Percentiles rank a stretch among this genome's conserved stretches.
Conservation (phyloP, 306 rosid species). For the Hylodesmum podocarpum region DNA sequence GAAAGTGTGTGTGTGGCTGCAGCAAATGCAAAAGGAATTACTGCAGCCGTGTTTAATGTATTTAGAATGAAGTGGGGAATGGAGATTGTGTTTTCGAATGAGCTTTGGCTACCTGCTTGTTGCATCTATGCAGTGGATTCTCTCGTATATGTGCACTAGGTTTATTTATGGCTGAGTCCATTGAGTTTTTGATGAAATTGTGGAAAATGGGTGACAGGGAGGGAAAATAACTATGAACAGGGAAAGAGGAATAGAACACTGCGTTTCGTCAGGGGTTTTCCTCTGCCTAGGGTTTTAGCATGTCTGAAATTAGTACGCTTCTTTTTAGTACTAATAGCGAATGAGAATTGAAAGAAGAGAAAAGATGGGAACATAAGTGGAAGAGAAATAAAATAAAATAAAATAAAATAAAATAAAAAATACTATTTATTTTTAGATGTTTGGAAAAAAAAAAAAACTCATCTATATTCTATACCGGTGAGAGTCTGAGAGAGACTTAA, state of each 20-base stretch:
- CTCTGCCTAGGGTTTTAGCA: not conserved
- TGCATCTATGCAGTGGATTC: not conserved
- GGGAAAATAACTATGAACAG: not conserved
- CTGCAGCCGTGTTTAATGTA: no score
- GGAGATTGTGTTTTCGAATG: not conserved
- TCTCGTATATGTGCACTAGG: not conserved
- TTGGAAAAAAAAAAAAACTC: not conserved
- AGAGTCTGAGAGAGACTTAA: no score
- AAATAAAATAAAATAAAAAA: no score
- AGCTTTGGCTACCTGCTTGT: not conserved
- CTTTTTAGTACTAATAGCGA: not conserved
- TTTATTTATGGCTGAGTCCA: not conserved
- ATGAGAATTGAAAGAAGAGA: not conserved
- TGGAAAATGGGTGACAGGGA: not conserved
- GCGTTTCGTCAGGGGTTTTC: not conserved
- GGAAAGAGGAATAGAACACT: not conserved
- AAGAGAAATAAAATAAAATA: not conserved
- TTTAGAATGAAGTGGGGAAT: not conserved
- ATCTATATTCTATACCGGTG: no score
- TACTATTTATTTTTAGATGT: not conserved
- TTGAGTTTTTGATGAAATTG: not conserved
- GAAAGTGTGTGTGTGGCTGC: not conserved
- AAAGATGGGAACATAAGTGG: not conserved
- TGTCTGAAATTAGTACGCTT: not conserved
- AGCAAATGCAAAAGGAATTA: not conserved